phyloP scores from a whole-genome alignment of 1,284 basidiomycete genomes.

The Fomitopsis palustris region DNA sequence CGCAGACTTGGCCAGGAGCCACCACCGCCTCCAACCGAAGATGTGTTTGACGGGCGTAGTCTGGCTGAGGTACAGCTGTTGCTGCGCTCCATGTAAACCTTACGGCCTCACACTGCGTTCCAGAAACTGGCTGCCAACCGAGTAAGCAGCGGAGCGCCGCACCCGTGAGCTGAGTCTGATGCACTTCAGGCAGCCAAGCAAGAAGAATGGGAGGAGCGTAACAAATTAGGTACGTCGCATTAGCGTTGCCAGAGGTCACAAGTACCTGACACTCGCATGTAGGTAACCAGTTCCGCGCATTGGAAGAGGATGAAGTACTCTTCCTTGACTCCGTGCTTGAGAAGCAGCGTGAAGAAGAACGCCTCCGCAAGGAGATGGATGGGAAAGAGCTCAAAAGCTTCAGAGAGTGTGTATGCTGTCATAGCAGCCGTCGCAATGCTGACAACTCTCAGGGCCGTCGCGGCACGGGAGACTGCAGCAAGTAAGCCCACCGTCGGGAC shows the following conservation, averaged over 20 bases:
- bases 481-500: slow-evolving; percentile 36
- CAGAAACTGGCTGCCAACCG: slow-evolving; percentile 82
- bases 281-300: slow-evolving; percentile 90
- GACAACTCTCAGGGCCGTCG: slow-evolving; percentile 57
- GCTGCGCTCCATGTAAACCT: slow-evolving; percentile 29
- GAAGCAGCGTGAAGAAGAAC: slow-evolving; percentile 73
- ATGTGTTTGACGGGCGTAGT: slow-evolving; percentile 83
- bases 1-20: slow-evolving; percentile 83
- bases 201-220: slow-evolving; percentile 93
- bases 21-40: slow-evolving; percentile 71
- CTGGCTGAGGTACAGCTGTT: slow-evolving; percentile 76
- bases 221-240: slow-evolving; percentile 65
- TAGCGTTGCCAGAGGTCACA: slow-evolving; percentile 3
- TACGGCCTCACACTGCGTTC: slow-evolving; percentile 10
- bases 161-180: slow-evolving; percentile 17
- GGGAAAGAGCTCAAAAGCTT: slow-evolving; percentile 80
- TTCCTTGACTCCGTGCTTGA: slow-evolving; percentile 83
- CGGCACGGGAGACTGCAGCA: slow-evolving; percentile 58
- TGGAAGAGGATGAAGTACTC: slow-evolving; percentile 88
- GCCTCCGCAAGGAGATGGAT: slow-evolving; percentile 68
- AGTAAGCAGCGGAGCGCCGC: slow-evolving; percentile 39
- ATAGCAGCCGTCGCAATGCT: not conserved
- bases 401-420: slow-evolving; percentile 54
- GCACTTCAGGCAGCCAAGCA: slow-evolving; percentile 73
- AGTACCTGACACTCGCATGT: slow-evolving; percentile 9